Conservation (phyloP, 371 early-diverging fungal genomes). For the Nematocida sp. region DNA sequence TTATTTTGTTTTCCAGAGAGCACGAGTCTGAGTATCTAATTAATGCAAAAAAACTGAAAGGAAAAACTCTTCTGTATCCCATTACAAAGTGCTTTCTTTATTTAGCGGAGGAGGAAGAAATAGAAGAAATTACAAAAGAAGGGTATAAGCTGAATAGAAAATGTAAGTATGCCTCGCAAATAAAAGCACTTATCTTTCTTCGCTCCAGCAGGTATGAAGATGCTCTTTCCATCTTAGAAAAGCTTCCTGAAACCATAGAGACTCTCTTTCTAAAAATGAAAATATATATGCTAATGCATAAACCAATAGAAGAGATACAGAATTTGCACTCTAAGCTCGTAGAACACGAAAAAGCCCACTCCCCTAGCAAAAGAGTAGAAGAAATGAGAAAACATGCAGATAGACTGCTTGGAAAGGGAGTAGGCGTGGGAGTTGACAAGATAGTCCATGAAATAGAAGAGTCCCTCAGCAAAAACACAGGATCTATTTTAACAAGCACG, state of each 20-base stretch:
- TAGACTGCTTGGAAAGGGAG: slow-evolving; percentile 11
- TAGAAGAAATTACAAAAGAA: slow-evolving; percentile 35
- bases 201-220: slow-evolving; percentile 28
- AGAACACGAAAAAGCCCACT: neutral
- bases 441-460: slow-evolving; percentile 23
- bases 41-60: slow-evolving; percentile 13
- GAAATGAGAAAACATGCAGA: slow-evolving; percentile 9
- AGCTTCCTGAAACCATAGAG: slow-evolving; percentile 1
- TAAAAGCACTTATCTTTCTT: slow-evolving; percentile 29
- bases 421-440: slow-evolving; percentile 5
- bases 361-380: neutral
- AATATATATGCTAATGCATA: neutral
- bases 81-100: neutral
- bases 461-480: neutral
- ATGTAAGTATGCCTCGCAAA: neutral
- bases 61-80: slow-evolving; percentile 17
- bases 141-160: slow-evolving; percentile 42
- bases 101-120: neutral
- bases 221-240: neutral
- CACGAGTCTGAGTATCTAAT: neutral
- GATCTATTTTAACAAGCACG: neutral
- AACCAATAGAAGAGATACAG: neutral
- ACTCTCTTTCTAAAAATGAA: slow-evolving; percentile 2
- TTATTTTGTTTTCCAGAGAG: slow-evolving; percentile 10
- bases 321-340: neutral